phyloP scores from a whole-genome alignment of 805 yeast genomes.

The Teunomyces gatunensis region DNA sequence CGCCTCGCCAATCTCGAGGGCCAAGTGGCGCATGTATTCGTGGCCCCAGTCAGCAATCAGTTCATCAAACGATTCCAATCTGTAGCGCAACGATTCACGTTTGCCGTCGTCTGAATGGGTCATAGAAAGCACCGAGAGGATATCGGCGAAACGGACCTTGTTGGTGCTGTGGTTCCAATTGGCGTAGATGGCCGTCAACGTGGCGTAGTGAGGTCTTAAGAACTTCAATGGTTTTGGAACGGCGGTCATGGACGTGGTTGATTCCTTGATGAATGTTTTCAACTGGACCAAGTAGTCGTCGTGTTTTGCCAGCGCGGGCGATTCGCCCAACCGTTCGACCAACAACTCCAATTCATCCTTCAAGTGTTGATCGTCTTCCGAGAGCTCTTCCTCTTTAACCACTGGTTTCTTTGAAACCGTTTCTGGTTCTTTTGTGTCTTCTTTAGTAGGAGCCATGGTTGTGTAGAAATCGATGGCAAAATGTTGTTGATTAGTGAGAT shows the following conservation, averaged over 20 bases:
- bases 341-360: slow-evolving; percentile 83
- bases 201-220: slow-evolving; percentile 79
- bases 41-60: slow-evolving; percentile 92
- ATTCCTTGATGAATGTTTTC: slow-evolving; percentile 78
- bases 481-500: background rate
- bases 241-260: slow-evolving; percentile 98
- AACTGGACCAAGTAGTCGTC: slow-evolving; percentile 62
- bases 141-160: slow-evolving; percentile 67
- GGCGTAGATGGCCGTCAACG: slow-evolving; percentile 62
- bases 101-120: slow-evolving; percentile 82
- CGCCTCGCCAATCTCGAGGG: slow-evolving; percentile 90
- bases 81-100: slow-evolving; percentile 74
- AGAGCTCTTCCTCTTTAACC: slow-evolving; percentile 70
- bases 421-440: slow-evolving; percentile 13
- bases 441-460: slow-evolving; percentile 38
- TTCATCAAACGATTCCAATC: slow-evolving; percentile 57
- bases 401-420: slow-evolving; percentile 20
- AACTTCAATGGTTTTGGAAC: slow-evolving; percentile 98
- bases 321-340: slow-evolving; percentile 72
- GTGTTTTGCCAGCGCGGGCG: slow-evolving; percentile 46
- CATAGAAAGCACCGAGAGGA: slow-evolving; percentile 91
- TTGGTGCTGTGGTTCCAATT: slow-evolving; percentile 51
- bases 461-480: slow-evolving; percentile 6
- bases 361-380: slow-evolving; percentile 88
- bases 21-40: slow-evolving; percentile 93